These are phyloP conservation scores for Lizonia empirigonia DNA, from an alignment of 2,329 filamentous ascomycete species.

Conservation along the genomic window DNA sequence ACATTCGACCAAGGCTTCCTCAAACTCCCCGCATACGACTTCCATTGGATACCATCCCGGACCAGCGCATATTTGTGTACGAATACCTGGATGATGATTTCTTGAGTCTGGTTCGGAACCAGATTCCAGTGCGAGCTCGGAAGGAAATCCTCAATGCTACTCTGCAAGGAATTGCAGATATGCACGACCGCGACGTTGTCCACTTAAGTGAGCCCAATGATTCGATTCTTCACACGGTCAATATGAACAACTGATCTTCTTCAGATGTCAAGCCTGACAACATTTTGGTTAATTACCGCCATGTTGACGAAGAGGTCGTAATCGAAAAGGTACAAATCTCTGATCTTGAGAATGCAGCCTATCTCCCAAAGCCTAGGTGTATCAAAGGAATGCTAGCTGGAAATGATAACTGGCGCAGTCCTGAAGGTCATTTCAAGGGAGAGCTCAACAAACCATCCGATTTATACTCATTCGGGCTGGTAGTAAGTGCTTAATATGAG, in stretches of 20 bases:
- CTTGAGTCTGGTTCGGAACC: conserved; percentile 20
- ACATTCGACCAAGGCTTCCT: conserved; percentile 29
- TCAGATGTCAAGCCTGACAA: conserved; percentile 42
- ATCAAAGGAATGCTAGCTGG: conserved; percentile 39
- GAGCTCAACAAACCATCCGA: conserved; percentile 38
- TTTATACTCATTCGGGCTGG: conserved; percentile 37
- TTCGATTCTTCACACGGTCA: not conserved
- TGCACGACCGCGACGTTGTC: conserved; percentile 34
- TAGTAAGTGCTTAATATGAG: conserved; percentile 24
- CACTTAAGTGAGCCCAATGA: conserved; percentile 28
- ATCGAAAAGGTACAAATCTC: conserved; percentile 31
- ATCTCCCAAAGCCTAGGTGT: conserved; percentile 40
- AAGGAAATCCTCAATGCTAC: conserved; percentile 32
- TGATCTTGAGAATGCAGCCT: conserved; percentile 44
- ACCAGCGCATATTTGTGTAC: conserved; percentile 31
- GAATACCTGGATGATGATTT: conserved; percentile 29
- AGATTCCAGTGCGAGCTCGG: conserved; percentile 18
- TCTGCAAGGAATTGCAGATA: conserved; percentile 30
- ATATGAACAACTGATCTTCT: conserved; percentile 6
- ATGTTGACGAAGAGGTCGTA: conserved; percentile 14
- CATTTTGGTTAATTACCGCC: conserved; percentile 30
- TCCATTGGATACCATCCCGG: conserved; percentile 27
- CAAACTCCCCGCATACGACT: conserved; percentile 25
- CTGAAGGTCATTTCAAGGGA: conserved; percentile 36
- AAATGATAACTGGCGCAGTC: conserved; percentile 44